These are phyloP conservation scores for Fusarium fracticaudum DNA, from an alignment of 2,329 filamentous ascomycete genomes.

Conservation along the genomic window DNA sequence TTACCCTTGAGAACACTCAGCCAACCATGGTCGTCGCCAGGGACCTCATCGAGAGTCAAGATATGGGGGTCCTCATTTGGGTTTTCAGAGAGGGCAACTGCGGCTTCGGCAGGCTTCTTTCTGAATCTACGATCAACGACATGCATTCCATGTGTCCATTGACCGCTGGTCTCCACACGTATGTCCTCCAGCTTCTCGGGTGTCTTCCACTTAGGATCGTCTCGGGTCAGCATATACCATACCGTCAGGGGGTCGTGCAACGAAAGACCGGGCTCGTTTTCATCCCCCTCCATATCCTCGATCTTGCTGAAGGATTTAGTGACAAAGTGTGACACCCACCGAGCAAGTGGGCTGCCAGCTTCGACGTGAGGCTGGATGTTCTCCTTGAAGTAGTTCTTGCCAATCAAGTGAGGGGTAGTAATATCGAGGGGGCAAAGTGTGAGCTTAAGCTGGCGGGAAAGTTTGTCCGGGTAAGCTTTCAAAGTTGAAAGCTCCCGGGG, in stretches of 20 bases:
- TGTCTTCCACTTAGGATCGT: constrained; percentile 66
- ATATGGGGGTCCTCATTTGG: constrained; percentile 53
- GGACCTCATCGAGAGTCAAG: constrained; percentile 59
- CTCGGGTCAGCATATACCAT: constrained; percentile 77
- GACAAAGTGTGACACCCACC: constrained; percentile 79
- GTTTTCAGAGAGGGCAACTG: constrained; percentile 53
- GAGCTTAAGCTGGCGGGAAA: constrained; percentile 72
- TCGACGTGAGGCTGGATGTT: constrained; percentile 65
- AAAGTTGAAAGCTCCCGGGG: constrained; percentile 61
- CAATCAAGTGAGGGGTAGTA: constrained; percentile 75
- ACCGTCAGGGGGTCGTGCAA: constrained; percentile 83
- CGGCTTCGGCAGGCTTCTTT: constrained; percentile 59
- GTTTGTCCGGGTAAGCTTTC: constrained; percentile 68
- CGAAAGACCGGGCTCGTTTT: constrained; percentile 67
- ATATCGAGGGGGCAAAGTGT: constrained; percentile 82
- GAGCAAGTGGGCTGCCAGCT: constrained; percentile 75
- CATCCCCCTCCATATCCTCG: constrained; percentile 67
- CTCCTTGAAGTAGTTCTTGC: constrained; percentile 65
- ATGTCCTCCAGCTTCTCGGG: constrained; percentile 78
- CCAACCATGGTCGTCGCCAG: constrained; percentile 82
- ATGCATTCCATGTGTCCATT: constrained; percentile 95
- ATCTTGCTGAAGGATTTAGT: constrained; percentile 76
- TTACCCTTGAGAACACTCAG: constrained; percentile 79
- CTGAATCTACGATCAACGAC: constrained; percentile 78
- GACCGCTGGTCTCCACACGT: constrained; percentile 86